Evolutionary conservation across 2,329 filamentous ascomycete genomes (phyloP), one percentile per base, ranked within the genome.

Genomic region (Neopestalotiopsis rosae): DNA sequence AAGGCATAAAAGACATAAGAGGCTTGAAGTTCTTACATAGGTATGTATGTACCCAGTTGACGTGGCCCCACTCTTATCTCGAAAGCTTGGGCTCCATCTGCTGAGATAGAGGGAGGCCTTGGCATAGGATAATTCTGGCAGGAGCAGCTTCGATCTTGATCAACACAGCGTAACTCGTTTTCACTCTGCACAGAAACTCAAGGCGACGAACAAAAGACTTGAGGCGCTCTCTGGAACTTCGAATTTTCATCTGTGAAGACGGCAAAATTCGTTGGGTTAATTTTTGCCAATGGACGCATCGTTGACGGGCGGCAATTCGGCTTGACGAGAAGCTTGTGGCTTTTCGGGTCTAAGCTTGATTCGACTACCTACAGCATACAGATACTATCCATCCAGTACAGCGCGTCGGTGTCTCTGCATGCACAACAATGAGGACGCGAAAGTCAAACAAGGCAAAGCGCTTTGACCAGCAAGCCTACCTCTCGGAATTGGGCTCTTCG

Each of bases 401-500:
- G 34, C 34, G 34, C 34, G 34, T 10, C 34, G 10, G 34, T 38
- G 34, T 1, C 34, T 38, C 34, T 38, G 34, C 10, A 17, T 34
- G 30, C 20, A 10, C 59, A 62, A 62, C 34, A 56, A 79, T 79
- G 77, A 73, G 73, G 66, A 75, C 76, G 63, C 75, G 77, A 68
- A 72, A 73, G 69, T 76, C 76, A 68, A 78, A 79, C 61, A 72
- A 73, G 52, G 67, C 67, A 24, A 78, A 76, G 68, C 71, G 68
- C 13, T 77, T 75, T 61, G 69, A 70, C 34, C 68, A 72, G 61
- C 71, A 71, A n/a, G 71, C 76, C 62, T 69, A 69, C 24, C 59
- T 56, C 32, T 66, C 69, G 17, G 63, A 69, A 61, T 24, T 73
- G 13, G 73, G 71, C 49, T 65, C 69, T 59, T 76, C 75, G 20